Evolutionary conservation across 2,329 filamentous ascomycete genomes (phyloP).

Genomic region (Calonectria honghensis): DNA sequence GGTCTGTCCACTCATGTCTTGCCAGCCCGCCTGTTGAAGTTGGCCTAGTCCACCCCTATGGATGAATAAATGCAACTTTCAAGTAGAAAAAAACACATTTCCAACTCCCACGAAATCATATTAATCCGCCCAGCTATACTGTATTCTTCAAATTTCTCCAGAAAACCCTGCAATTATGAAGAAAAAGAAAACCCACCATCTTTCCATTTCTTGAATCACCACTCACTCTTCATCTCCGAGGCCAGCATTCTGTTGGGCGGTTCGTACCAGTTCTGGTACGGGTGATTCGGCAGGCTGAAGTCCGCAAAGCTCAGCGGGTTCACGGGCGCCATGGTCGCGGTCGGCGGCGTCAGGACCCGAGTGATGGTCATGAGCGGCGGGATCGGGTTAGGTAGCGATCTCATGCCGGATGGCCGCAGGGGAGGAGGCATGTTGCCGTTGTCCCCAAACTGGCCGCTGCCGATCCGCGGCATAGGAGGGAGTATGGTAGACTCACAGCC

Average conservation of each 20-base stretch:
- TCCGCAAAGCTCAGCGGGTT: slow-evolving; percentile 86
- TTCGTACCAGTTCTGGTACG: slow-evolving; percentile 88
- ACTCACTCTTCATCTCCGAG: slow-evolving; percentile 3
- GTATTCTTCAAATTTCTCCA: neutral
- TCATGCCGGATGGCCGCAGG: neutral
- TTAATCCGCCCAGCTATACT: neutral
- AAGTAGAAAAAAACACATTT: neutral
- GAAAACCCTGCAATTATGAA: neutral
- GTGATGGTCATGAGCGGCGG: slow-evolving; percentile 41
- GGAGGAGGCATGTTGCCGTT: slow-evolving; percentile 35
- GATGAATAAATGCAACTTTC: neutral
- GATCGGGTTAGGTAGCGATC: neutral
- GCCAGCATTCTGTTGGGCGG: slow-evolving; percentile 73
- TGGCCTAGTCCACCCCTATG: neutral
- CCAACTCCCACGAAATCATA: neutral
- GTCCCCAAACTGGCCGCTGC: neutral
- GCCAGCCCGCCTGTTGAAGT: neutral
- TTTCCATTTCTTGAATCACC: neutral
- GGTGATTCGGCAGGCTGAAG: slow-evolving; percentile 85
- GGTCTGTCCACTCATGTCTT: neutral
- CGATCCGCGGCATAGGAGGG: slow-evolving; percentile 36
- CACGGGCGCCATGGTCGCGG: slow-evolving; percentile 64
- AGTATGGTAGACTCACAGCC: slow-evolving; percentile 71
- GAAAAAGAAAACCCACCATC: no score
- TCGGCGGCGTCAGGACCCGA: slow-evolving; percentile 53